These are phyloP conservation scores for Fusarium acutatum DNA, from an alignment of 2,329 filamentous ascomycete genomes.

Conservation along the genomic window DNA sequence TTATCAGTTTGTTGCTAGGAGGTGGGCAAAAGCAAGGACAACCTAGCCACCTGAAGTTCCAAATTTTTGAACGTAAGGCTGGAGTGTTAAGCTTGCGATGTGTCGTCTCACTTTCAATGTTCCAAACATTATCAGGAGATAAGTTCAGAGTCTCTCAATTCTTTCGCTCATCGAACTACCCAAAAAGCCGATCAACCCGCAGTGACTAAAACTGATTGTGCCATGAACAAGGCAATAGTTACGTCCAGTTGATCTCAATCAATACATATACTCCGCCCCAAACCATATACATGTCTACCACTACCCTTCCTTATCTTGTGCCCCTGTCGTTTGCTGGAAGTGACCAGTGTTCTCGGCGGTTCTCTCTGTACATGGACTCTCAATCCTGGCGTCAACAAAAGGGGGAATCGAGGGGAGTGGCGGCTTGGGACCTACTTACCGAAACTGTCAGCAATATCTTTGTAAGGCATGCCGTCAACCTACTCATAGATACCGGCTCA, in stretches of 20 bases:
- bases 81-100: accelerated
- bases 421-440: background rate
- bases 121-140: too few relatives aligned
- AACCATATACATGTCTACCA: too few relatives aligned
- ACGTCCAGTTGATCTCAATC: too few relatives aligned
- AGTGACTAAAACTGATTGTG: too few relatives aligned
- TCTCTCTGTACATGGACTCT: background rate
- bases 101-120: too few relatives aligned
- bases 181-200: too few relatives aligned
- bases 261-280: too few relatives aligned
- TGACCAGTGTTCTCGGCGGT: accelerated
- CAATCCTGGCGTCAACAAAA: background rate
- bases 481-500: accelerated
- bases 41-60: accelerated
- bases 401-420: accelerated
- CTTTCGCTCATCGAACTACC: accelerated
- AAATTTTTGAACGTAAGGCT: accelerated
- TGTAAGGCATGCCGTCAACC: accelerated
- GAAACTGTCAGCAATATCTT: background rate
- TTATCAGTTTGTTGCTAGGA: background rate
- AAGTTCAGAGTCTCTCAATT: too few relatives aligned
- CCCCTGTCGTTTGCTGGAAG: accelerated
- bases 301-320: accelerated
- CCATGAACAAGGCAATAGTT: too few relatives aligned
- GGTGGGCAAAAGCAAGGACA: background rate